A percentile compares a stretch with the other conserved stretches of the same genome.
These are phyloP conservation scores for Pythium volutum DNA, from an alignment of 352 stramenopile species.

Conservation along the genomic window DNA sequence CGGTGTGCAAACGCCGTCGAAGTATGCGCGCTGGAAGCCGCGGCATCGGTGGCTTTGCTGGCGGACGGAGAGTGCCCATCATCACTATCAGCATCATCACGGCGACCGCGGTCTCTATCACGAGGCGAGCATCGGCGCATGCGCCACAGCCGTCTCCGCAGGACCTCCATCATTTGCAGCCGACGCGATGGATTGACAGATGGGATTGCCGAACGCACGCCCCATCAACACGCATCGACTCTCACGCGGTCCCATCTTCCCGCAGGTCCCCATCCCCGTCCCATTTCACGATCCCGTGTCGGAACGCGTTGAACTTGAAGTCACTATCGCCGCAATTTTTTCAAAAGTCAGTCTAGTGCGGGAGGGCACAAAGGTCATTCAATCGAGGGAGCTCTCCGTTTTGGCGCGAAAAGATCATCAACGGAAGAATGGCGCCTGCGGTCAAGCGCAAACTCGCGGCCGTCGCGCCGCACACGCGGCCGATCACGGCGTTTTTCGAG, in stretches of 20 bases:
- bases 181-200: not conserved
- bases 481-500: slow-evolving; percentile 73
- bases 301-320: not conserved
- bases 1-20: not conserved
- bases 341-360: not conserved
- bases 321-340: not conserved
- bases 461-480: slow-evolving; percentile 15
- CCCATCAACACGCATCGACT: not conserved
- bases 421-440: slow-evolving; percentile 3
- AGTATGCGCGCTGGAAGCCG: not conserved
- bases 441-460: slow-evolving; percentile 30
- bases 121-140: not conserved
- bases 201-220: not conserved
- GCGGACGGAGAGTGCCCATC: not conserved
- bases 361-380: not conserved
- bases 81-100: too few species aligned
- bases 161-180: slow-evolving; percentile 8
- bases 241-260: not conserved
- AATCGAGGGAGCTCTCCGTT: not conserved
- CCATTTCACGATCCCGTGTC: not conserved
- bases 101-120: too few species aligned
- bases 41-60: not conserved
- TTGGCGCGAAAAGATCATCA: slow-evolving; percentile 1
- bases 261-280: not conserved
- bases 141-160: slow-evolving; percentile 12